Conservation (phyloP, 768 basidiomycete species). For the Naematelia encephala region DNA sequence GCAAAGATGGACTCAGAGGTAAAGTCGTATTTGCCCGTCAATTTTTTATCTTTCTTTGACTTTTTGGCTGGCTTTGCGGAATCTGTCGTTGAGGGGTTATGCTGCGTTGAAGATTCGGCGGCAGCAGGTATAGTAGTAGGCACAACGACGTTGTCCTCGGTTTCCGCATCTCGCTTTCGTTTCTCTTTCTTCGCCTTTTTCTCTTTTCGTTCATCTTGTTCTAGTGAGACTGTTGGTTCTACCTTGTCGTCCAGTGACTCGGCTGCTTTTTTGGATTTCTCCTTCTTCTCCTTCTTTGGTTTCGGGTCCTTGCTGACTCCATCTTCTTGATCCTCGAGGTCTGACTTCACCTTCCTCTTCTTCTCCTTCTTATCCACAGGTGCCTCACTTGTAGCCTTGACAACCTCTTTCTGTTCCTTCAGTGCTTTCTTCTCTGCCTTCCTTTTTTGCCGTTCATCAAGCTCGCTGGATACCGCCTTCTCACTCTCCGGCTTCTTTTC, state of each 20-base stretch:
- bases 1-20: not conserved
- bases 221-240: not conserved
- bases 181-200: slow-evolving; percentile 14
- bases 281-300: slow-evolving; percentile 15
- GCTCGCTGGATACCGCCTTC: slow-evolving; percentile 12
- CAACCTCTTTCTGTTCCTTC: slow-evolving; percentile 8
- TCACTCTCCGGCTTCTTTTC: not conserved
- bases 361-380: slow-evolving; percentile 1
- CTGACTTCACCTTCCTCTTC: not conserved
- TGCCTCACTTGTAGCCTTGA: not conserved
- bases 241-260: not conserved
- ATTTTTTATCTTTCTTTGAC: slow-evolving; percentile 7
- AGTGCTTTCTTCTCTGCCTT: slow-evolving; percentile 15
- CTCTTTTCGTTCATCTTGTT: not conserved
- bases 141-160: slow-evolving; percentile 3
- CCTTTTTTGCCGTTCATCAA: slow-evolving; percentile 17
- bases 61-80: not conserved
- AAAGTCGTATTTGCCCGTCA: not conserved
- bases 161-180: slow-evolving; percentile 11
- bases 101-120: not conserved
- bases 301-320: slow-evolving; percentile 36
- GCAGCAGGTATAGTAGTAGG: too few species aligned
- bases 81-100: not conserved
- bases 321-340: not conserved
- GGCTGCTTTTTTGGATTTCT: not conserved